These are phyloP conservation scores for Nidularia sp. DNA, from an alignment of 768 basidiomycete species.

Conservation along the genomic window DNA sequence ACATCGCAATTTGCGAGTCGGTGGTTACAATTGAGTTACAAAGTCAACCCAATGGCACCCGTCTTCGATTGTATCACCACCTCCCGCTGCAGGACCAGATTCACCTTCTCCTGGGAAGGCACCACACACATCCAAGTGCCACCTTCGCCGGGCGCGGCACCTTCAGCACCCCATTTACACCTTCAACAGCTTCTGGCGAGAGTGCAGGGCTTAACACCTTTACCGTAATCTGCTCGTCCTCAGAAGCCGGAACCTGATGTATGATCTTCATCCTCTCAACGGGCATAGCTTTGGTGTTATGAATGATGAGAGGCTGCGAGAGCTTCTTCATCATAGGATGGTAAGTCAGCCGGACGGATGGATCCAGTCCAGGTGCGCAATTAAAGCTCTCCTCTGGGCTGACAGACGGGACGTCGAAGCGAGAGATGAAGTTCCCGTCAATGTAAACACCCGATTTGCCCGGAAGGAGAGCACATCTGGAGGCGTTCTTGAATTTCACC, in stretches of 20 bases:
- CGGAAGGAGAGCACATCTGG: slow-evolving; percentile 45
- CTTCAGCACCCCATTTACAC: background rate
- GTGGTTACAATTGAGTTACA: too few species aligned
- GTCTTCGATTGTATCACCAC: slow-evolving; percentile 21
- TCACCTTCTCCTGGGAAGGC: slow-evolving; percentile 22
- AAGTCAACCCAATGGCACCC: slow-evolving; percentile 13
- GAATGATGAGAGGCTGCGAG: slow-evolving; percentile 22
- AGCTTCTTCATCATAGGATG: slow-evolving; percentile 18
- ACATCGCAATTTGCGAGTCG: too few species aligned
- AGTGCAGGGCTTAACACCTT: slow-evolving; percentile 30
- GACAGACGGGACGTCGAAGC: slow-evolving; percentile 34
- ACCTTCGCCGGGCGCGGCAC: slow-evolving; percentile 14
- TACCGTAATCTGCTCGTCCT: slow-evolving; percentile 32
- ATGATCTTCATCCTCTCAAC: slow-evolving; percentile 26
- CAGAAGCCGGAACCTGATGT: slow-evolving; percentile 34
- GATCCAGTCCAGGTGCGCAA: slow-evolving; percentile 44
- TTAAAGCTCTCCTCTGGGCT: slow-evolving; percentile 41
- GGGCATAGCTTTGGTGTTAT: slow-evolving; percentile 28
- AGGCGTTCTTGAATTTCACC: slow-evolving; percentile 49
- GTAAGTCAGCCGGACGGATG: slow-evolving; percentile 35
- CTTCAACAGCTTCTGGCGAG: slow-evolving; percentile 9
- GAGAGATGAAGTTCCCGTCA: slow-evolving; percentile 53
- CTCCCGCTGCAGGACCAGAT: slow-evolving; percentile 35
- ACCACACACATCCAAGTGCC: slow-evolving; percentile 22
- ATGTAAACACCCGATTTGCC: slow-evolving; percentile 50